Evolutionary conservation across 306 rosid genomes (phyloP).

Genomic region (Nissolia schottii): DNA sequence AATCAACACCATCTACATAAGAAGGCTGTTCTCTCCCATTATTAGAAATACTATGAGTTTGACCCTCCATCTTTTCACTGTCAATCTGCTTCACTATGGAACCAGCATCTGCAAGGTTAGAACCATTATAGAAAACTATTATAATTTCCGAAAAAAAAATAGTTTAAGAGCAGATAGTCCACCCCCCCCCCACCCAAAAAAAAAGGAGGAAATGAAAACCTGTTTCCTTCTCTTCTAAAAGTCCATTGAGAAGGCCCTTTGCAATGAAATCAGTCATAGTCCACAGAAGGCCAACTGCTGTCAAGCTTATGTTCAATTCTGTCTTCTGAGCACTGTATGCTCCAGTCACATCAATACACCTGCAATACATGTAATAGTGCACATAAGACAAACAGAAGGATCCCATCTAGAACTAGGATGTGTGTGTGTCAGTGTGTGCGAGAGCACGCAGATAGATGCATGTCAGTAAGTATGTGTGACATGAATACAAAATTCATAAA

Average conservation of each 20-base stretch:
- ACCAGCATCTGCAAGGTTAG: slow-evolving; percentile 34
- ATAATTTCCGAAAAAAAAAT: not conserved
- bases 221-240: slow-evolving; percentile 50
- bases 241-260: slow-evolving; percentile 59
- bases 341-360: slow-evolving; percentile 92
- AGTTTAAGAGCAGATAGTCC: too few relatives aligned
- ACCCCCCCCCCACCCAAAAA: too few relatives aligned
- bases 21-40: slow-evolving; percentile 38
- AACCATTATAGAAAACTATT: slow-evolving; percentile 2
- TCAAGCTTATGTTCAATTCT: slow-evolving; percentile 92
- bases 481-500: not conserved
- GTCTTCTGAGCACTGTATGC: slow-evolving; percentile 97
- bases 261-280: slow-evolving; percentile 94
- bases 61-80: slow-evolving; percentile 39
- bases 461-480: not conserved
- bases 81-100: slow-evolving; percentile 40
- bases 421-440: not conserved
- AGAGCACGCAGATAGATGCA: not conserved
- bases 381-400: slow-evolving; percentile 7
- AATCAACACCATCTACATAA: slow-evolving; percentile 44
- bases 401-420: not conserved
- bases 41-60: slow-evolving; percentile 26
- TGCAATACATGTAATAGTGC: slow-evolving; percentile 41
- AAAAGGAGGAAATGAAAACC: slow-evolving; percentile 52
- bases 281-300: slow-evolving; percentile 93